phyloP scores from a whole-genome alignment of 2,329 filamentous ascomycete species.

The Aspergillus sp. region DNA sequence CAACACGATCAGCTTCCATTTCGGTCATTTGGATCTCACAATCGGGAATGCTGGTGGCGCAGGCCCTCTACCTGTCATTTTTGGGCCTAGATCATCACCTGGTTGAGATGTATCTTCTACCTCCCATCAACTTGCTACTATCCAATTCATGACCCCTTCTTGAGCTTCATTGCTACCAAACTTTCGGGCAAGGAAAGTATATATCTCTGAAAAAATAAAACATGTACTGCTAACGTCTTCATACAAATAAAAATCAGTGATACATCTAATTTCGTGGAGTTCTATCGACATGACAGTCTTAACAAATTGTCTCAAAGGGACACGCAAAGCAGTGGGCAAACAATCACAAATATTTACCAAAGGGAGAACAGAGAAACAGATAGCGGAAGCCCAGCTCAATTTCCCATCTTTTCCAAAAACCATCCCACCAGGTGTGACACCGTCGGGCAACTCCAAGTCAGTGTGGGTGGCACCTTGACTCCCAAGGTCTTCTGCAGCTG shows the following conservation, averaged over 20 bases:
- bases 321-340: neutral
- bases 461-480: constrained; percentile 38
- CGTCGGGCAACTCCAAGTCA: constrained; percentile 44
- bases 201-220: neutral
- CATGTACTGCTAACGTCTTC: neutral
- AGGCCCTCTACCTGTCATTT: neutral
- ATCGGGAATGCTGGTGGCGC: neutral
- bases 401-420: constrained; percentile 23
- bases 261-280: neutral
- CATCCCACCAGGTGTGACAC: constrained; percentile 36
- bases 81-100: neutral
- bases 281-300: neutral
- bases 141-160: neutral
- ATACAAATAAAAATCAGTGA: neutral
- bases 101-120: too few species aligned
- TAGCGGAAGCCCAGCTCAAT: constrained; percentile 1
- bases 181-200: neutral
- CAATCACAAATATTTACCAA: neutral
- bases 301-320: neutral
- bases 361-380: neutral
- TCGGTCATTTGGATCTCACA: neutral
- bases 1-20: neutral
- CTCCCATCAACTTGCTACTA: neutral
- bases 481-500: constrained; percentile 34
- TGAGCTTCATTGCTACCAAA: neutral